phyloP scores from a whole-genome alignment of 331 rosid species.

The Saraca asoca region DNA sequence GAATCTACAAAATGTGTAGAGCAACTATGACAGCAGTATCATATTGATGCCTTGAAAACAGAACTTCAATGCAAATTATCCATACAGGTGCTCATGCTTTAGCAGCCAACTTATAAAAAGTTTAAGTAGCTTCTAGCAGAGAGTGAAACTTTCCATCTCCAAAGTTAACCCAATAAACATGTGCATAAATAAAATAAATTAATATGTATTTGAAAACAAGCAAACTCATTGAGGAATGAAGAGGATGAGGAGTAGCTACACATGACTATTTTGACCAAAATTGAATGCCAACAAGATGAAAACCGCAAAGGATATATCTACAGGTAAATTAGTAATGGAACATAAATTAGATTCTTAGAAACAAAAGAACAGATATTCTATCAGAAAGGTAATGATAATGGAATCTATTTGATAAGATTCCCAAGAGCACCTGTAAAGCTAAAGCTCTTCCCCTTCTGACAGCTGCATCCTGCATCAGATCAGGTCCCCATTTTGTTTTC shows the following conservation, averaged over 20 bases:
- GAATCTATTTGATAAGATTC: conserved; percentile 34
- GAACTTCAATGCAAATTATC: conserved; percentile 47
- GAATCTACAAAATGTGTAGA: conserved; percentile 74
- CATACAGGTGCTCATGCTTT: conserved; percentile 42
- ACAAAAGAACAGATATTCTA: background rate
- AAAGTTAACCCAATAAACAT: background rate
- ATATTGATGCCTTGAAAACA: conserved; percentile 54
- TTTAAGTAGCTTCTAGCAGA: conserved; percentile 33
- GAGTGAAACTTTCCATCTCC: conserved; percentile 30
- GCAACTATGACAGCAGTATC: conserved; percentile 58
- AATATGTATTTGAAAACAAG: background rate
- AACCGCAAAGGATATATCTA: conserved; percentile 18
- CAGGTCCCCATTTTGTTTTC: conserved; percentile 90
- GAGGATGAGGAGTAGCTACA: background rate
- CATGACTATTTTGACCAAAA: conserved; percentile 25
- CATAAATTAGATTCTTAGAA: background rate
- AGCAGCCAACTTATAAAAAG: conserved; percentile 43
- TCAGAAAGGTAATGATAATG: conserved; percentile 2
- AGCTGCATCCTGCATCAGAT: conserved; percentile 67
- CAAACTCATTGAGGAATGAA: background rate
- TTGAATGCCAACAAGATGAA: background rate
- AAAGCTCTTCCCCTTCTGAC: conserved; percentile 72
- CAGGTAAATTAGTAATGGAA: conserved; percentile 21
- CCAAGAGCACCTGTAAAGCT: conserved; percentile 78
- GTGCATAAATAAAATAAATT: background rate